Conservation (phyloP, 2,329 filamentous ascomycete genomes). For the Penicillium paneum region DNA sequence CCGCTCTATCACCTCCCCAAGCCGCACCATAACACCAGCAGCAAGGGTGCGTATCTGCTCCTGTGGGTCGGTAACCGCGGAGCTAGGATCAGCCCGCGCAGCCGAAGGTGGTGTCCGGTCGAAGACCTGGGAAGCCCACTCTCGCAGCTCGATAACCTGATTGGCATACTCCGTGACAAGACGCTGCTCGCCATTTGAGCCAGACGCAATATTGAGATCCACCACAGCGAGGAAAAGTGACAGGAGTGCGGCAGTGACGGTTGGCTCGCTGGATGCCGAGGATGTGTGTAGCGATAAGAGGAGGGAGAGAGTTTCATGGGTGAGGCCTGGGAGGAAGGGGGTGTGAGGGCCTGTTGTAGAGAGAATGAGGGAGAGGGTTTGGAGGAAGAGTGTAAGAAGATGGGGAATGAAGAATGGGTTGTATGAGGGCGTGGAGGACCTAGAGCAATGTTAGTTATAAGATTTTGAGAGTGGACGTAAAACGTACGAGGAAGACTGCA, state of each 20-base stretch:
- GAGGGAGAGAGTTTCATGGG: conserved; percentile 78
- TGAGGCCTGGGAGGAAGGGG: conserved; percentile 72
- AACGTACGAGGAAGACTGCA: conserved; percentile 51
- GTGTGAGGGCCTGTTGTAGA: conserved; percentile 80
- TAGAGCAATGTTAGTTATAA: conserved; percentile 15
- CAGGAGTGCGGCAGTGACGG: conserved; percentile 69
- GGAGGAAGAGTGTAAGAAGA: conserved; percentile 74
- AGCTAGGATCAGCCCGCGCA: conserved; percentile 59
- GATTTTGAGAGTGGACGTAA: neutral
- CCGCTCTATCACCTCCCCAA: conserved; percentile 77
- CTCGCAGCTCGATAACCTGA: conserved; percentile 78
- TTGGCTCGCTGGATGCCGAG: conserved; percentile 57
- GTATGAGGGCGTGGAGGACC: conserved; percentile 38
- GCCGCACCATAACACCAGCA: conserved; percentile 74
- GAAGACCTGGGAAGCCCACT: conserved; percentile 80
- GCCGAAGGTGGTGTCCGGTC: conserved; percentile 50
- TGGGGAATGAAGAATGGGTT: conserved; percentile 70
- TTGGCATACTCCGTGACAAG: conserved; percentile 72
- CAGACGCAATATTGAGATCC: conserved; percentile 65
- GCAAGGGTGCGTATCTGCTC: conserved; percentile 57
- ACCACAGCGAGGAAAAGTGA: conserved; percentile 76
- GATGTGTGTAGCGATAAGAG: conserved; percentile 63
- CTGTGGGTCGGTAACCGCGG: conserved; percentile 48
- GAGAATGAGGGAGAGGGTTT: conserved; percentile 78
- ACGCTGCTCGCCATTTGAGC: conserved; percentile 56